Evolutionary conservation across 2,329 filamentous ascomycete species (phyloP).

Genomic region (Clarireedia monteithiana): DNA sequence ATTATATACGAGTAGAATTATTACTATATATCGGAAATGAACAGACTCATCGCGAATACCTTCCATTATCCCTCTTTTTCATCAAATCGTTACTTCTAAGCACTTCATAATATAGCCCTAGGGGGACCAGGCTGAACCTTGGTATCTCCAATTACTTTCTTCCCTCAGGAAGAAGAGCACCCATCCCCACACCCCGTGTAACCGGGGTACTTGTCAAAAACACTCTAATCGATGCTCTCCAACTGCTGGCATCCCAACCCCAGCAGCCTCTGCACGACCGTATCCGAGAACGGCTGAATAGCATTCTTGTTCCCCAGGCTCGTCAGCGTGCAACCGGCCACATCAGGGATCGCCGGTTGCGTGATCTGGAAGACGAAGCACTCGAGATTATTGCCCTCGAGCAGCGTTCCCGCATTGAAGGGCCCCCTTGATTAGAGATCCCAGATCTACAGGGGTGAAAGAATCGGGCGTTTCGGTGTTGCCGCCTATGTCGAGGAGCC

Average conservation of each 20-base stretch:
- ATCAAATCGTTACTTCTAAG: too few species aligned
- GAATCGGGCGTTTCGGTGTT: conserved; percentile 44
- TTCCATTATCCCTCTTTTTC: too few species aligned
- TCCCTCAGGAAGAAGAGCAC: not conserved
- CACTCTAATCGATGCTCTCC: not conserved
- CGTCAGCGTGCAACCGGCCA: conserved; percentile 19
- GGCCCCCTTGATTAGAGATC: conserved; percentile 37
- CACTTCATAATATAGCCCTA: too few species aligned
- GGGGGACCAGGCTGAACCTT: too few species aligned
- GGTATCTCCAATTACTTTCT: too few species aligned
- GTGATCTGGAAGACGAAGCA: conserved; percentile 38
- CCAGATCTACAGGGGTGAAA: conserved; percentile 40
- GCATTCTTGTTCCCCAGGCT: not conserved
- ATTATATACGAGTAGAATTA: too few species aligned
- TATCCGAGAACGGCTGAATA: not conserved
- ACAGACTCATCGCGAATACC: too few species aligned
- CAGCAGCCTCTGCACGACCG: not conserved
- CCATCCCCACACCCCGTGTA: conserved; percentile 1
- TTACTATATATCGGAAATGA: too few species aligned
- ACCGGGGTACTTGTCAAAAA: not conserved
- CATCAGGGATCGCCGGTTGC: conserved; percentile 34
- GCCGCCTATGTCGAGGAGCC: conserved; percentile 42
- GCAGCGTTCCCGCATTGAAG: conserved; percentile 35
- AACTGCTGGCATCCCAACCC: conserved; percentile 10
- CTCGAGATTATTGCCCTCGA: conserved; percentile 40